Evolutionary conservation across 768 basidiomycete genomes (phyloP), one percentile per base, ranked within the genome.

Genomic region (Flagelloscypha sp.): DNA sequence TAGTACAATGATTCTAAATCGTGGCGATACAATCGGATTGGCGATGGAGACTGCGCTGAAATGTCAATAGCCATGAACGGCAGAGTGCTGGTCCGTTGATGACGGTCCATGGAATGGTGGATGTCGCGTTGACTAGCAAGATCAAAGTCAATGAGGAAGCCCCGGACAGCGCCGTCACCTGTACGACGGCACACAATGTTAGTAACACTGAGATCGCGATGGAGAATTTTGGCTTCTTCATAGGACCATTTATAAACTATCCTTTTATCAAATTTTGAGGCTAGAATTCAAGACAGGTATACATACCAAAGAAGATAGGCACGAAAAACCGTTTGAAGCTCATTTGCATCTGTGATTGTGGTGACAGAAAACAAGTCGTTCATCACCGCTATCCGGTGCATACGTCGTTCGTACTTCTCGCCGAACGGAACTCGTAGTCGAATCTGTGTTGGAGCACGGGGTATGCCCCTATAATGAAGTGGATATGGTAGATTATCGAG

Each of bases 61-160:
- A 35, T 13, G 23, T 35, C 34, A 25, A 23, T n/a, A 3, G 24
- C 34, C 34, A 35, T 35, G 12, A 35, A 35, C 8, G 34, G 34
- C 7, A 25, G 22, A 3, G 34, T 35, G 9, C 34, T 25, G 15
- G 34, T 35, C n/a, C 34, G 34, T 25, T 13, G n/a, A n/a, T 35
- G 9, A 23, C 34, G 15, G 34, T 35, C n/a, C 34, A 25, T 25
- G 12, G 13, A 11, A 35, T 16, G 19, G 32, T 21, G 15, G 32
- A 18, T n/a, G 34, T 17, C 23, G 20, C 27, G 2, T n/a, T 2
- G 27, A 6, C 19, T 13, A 11, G 13, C 7, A 35, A 35, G 20
- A 15, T 25, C 34, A 13, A 35, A 24, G 24, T 35, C 34, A 16
- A 11, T 35, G 13, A 35, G 19, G 13, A 35, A 23, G 12, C 34